Percentiles rank a stretch among this genome's conserved stretches.
Conservation (phyloP, 2,329 filamentous ascomycete species). For the Aspergillus clavatus region DNA sequence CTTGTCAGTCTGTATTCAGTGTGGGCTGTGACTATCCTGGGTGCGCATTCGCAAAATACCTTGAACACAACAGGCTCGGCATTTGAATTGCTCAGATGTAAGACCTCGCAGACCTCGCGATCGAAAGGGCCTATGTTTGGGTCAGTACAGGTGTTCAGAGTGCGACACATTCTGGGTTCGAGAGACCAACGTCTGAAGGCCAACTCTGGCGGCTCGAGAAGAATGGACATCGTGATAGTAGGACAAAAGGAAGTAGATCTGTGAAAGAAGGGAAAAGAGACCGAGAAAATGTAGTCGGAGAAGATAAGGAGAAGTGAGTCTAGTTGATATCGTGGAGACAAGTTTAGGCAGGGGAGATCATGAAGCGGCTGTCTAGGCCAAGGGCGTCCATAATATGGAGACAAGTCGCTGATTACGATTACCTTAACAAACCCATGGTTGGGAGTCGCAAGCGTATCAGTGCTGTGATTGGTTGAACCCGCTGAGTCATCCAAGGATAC, state of each 20-base stretch:
- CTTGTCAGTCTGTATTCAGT: conserved; percentile 22
- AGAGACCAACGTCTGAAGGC: conserved; percentile 72
- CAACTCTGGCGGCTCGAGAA: conserved; percentile 86
- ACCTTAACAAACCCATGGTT: neutral
- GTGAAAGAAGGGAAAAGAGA: conserved; percentile 8
- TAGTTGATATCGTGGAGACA: neutral
- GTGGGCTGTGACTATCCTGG: conserved; percentile 10
- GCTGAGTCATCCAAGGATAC: conserved; percentile 7
- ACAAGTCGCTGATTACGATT: neutral
- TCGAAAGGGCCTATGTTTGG: conserved; percentile 55
- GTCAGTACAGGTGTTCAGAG: conserved; percentile 17
- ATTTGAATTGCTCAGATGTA: conserved; percentile 56
- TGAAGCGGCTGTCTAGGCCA: neutral
- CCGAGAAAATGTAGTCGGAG: conserved; percentile 10
- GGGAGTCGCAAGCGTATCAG: conserved; percentile 8
- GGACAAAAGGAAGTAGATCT: conserved; percentile 6
- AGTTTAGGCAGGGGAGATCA: neutral
- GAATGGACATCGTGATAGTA: conserved; percentile 73
- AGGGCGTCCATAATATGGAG: neutral
- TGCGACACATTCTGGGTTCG: conserved; percentile 7
- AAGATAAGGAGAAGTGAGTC: conserved; percentile 1
- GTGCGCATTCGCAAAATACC: conserved; percentile 36
- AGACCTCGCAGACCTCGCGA: conserved; percentile 58
- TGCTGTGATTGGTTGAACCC: neutral
- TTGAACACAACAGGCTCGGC: conserved; percentile 60